Evolutionary conservation across 768 basidiomycete genomes (phyloP), one percentile per base, ranked within the genome.

Genomic region (Pisolithus microcarpus): DNA sequence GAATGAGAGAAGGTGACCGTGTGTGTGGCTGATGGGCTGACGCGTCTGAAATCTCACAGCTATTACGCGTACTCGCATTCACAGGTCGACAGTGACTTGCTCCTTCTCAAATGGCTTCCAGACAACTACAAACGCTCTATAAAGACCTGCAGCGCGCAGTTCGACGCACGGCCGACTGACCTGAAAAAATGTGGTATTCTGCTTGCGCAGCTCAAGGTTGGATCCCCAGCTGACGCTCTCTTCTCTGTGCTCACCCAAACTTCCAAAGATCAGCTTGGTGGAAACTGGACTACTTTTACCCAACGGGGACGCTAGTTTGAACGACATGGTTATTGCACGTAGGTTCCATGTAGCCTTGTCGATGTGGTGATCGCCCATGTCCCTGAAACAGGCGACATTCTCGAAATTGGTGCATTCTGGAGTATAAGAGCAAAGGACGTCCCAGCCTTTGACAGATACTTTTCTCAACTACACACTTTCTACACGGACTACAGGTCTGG

Each of bases 351-450:
- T 10, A 42, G 46, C 23, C 45, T 16, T 18, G n/a, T 36, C 19
- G 10, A n/a, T 48, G 10, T 28, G 34, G 4, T 46, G 15, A 43
- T 38, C 49, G 55, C 38, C 45, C 48, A 36, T 31, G 13, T 15
- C 39, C 18, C n/a, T 24, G 9, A 23, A 9, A 31, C 67, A 94
- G 92, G 95, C 54, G 91, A 93, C 55, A 88, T 96, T 52, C 84
- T 99, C 52, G 95, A 97, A 74, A 85, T 97, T 59, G 95, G 93
- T 48, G 91, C 93, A 16, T 85, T 94, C 73, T 88, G 89, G 76
- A 92, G 94, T 55, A 87, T 98, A 66, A 81, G 91, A 37, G 78
- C 84, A 56, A 81, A 81, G 63, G 91, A 95, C 65, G 80, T 94
- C 19, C 87, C 93, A 48, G 87, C 91, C 0, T 99, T 98, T 65